Base-by-base conservation (phyloP, 345 rosid species). In the Kernera saxatilis region DNA sequence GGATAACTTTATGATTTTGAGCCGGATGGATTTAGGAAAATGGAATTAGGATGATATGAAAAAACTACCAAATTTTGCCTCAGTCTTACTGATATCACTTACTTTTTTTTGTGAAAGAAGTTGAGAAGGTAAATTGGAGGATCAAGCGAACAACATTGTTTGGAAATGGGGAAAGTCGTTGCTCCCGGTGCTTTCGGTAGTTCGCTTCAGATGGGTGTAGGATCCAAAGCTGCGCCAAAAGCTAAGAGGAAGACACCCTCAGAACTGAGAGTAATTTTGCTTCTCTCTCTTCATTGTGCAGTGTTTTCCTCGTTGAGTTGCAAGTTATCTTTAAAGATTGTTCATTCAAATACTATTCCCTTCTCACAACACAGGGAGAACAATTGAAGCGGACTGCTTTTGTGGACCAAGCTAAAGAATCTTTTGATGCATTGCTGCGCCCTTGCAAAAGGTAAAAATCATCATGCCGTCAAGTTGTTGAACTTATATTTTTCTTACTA, bases 231-330 rank as follows among this genome's bases (percentile, higher is more conserved):
- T 53, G 85, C 66, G 29, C 37, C 79, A 17, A 77, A 77, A 56
- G 64, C 78, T 46, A 87, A 86, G 78, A 78, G 97, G 75, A 88
- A 88, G 86, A 93, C 97, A 13, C 98, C 97, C 1, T 81, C 88
- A 8, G 96, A 93, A 72, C 86, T 93, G 5, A 83, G 98, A 72
- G 98, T 87, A 85, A 59, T 72, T 75, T 56, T 41, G 30, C 7
- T 55, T 25, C 14, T 2, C 15, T 40, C 45, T 61, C 27, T 67
- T 57, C 15, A 13, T 39, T 8, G 3, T 56, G 33, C n/a, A 25
- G 5, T 27, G 63, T 32, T 30, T 63, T 44, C 0, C 10, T 22
- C 40, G 2, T 29, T 2, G 19, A n/a, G 17, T 58, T 36, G 33
- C 4, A 65, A 36, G 5, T 25, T 44, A 2, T 22, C 8, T 51